These are phyloP conservation scores for Trypanosomatidae sp. DNA, from an alignment of 208 protist genomes.

Conservation along the genomic window DNA sequence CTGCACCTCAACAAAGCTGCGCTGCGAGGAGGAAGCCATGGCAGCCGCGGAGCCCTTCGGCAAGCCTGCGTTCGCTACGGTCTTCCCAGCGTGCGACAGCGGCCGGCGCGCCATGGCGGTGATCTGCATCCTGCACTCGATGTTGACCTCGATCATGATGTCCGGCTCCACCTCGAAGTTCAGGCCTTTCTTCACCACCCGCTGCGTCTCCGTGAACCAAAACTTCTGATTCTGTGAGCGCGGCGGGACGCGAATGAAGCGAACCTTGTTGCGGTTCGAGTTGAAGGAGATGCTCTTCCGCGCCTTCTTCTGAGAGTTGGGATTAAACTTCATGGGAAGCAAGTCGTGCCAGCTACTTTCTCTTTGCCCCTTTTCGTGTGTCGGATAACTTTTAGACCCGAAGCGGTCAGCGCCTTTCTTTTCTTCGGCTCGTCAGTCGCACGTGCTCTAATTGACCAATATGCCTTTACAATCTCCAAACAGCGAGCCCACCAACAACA, in stretches of 20 bases:
- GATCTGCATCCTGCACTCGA: slow-evolving; percentile 77
- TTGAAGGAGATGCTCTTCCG: slow-evolving; percentile 67
- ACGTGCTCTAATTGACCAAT: too few relatives aligned
- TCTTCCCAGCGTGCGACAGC: slow-evolving; percentile 1
- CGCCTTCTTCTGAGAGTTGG: slow-evolving; percentile 1
- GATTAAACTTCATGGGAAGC: not conserved
- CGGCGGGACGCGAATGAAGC: slow-evolving; percentile 68
- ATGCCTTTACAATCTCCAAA: too few relatives aligned
- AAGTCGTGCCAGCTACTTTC: too few relatives aligned
- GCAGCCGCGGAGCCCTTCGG: slow-evolving; percentile 5
- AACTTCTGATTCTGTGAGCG: slow-evolving; percentile 71
- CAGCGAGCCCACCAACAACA: too few relatives aligned
- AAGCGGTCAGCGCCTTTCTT: too few relatives aligned
- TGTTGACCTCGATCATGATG: slow-evolving; percentile 56
- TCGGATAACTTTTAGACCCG: too few relatives aligned
- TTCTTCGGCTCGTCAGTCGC: too few relatives aligned
- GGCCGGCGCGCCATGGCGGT: slow-evolving; percentile 41
- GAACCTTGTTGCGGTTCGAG: slow-evolving; percentile 61
- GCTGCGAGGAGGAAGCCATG: slow-evolving; percentile 12
- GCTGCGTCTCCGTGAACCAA: slow-evolving; percentile 80
- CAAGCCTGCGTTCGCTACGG: not conserved
- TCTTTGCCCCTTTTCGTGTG: too few relatives aligned
- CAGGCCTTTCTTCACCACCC: slow-evolving; percentile 72
- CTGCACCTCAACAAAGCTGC: slow-evolving; percentile 38
- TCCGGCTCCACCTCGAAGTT: slow-evolving; percentile 74